phyloP scores from a whole-genome alignment of 306 rosid species.

The Benincasa hispida region DNA sequence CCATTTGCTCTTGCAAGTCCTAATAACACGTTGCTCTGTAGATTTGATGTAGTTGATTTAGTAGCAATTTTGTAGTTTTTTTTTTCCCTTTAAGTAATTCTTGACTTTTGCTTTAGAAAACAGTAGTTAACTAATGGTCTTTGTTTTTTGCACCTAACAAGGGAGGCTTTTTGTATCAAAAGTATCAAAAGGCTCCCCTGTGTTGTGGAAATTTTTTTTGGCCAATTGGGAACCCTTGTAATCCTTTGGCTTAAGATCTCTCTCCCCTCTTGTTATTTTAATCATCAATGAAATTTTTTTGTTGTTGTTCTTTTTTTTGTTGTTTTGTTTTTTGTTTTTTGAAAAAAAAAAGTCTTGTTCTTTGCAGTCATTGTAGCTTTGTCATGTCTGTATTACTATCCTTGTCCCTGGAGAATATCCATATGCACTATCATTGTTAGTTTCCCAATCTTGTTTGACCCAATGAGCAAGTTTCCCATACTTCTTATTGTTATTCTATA shows the following conservation, averaged over 20 bases:
- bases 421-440: too few relatives aligned
- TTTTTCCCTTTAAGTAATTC: neutral
- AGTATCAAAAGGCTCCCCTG: neutral
- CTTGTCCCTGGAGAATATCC: neutral
- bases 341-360: neutral
- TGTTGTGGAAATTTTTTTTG: neutral
- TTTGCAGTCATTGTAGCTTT: neutral
- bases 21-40: neutral
- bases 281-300: neutral
- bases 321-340: too few relatives aligned
- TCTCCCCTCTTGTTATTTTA: neutral
- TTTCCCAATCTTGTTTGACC: too few relatives aligned
- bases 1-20: neutral
- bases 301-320: too few relatives aligned
- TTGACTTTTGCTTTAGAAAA: neutral
- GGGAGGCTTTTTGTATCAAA: neutral
- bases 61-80: neutral
- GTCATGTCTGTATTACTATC: neutral
- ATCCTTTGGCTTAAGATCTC: neutral
- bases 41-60: neutral
- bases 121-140: neutral
- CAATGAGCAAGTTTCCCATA: too few relatives aligned
- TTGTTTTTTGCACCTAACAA: neutral
- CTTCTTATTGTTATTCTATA: too few relatives aligned
- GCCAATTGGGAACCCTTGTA: neutral